Conservation (phyloP, 257 asterid genomes). For the Anisodus tanguticus region DNA sequence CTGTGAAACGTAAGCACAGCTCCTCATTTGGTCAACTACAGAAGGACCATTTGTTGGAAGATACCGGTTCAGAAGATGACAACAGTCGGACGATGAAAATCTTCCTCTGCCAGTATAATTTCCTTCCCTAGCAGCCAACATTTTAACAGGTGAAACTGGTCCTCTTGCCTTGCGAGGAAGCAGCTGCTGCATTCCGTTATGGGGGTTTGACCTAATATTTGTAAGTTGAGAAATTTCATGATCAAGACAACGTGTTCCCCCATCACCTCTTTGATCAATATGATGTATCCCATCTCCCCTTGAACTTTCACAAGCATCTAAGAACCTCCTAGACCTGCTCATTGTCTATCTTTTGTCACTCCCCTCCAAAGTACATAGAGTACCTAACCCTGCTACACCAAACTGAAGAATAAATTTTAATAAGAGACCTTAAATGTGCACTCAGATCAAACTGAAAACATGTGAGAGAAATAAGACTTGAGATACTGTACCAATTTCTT, state of each 20-base stretch:
- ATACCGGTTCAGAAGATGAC: conserved; percentile 82
- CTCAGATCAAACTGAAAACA: conserved; percentile 7
- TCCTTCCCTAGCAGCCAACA: conserved; percentile 82
- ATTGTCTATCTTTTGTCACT: conserved; percentile 38
- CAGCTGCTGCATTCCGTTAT: conserved; percentile 45
- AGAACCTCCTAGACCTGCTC: conserved; percentile 59
- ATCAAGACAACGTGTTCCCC: conserved; percentile 41
- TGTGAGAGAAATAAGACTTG: background rate
- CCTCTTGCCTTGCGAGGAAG: conserved; percentile 50
- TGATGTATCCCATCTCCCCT: conserved; percentile 40
- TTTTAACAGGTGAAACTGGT: conserved; percentile 74
- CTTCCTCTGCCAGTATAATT: conserved; percentile 81
- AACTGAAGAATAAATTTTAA: background rate
- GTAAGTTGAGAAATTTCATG: conserved; percentile 71
- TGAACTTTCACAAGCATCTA: conserved; percentile 38
- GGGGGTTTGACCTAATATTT: conserved; percentile 56
- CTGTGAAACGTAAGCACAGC: conserved; percentile 78
- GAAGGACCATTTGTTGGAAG: conserved; percentile 70
- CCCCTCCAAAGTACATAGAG: background rate
- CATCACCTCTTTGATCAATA: conserved; percentile 35
- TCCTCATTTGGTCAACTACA: conserved; percentile 62
- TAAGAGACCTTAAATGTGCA: conserved; percentile 4
- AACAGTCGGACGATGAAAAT: conserved; percentile 71
- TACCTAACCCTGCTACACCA: conserved; percentile 1
- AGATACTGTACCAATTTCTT: background rate